phyloP scores from a whole-genome alignment of 1,284 basidiomycete genomes.

The Sanghuangporus weigelae region DNA sequence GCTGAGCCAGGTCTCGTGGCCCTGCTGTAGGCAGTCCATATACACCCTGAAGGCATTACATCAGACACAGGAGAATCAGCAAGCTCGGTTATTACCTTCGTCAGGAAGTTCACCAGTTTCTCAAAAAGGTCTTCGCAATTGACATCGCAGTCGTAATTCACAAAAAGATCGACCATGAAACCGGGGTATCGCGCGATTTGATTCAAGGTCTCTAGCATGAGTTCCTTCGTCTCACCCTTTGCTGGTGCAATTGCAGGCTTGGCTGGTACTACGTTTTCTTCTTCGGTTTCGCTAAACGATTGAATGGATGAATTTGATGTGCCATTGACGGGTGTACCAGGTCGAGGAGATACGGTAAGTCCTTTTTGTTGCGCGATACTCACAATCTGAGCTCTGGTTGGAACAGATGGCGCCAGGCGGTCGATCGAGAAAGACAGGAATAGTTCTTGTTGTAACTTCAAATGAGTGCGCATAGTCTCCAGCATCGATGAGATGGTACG shows the following conservation, averaged over 20 bases:
- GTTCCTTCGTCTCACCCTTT: slow-evolving; percentile 84
- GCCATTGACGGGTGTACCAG: slow-evolving; percentile 47
- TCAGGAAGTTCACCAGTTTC: slow-evolving; percentile 84
- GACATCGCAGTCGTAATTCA: slow-evolving; percentile 96
- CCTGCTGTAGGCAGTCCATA: slow-evolving; percentile 54
- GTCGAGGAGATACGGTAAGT: slow-evolving; percentile 42
- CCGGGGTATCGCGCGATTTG: slow-evolving; percentile 78
- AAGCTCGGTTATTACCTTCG: slow-evolving; percentile 49
- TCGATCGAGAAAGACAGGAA: slow-evolving; percentile 94
- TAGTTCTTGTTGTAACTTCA: slow-evolving; percentile 97
- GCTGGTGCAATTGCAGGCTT: slow-evolving; percentile 66
- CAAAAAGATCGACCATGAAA: slow-evolving; percentile 94
- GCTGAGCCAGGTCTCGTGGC: slow-evolving; percentile 63
- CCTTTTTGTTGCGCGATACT: slow-evolving; percentile 23
- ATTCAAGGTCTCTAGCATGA: slow-evolving; percentile 85
- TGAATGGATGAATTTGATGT: slow-evolving; percentile 39
- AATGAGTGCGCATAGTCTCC: slow-evolving; percentile 79
- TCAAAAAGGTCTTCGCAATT: slow-evolving; percentile 98
- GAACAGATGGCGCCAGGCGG: slow-evolving; percentile 63
- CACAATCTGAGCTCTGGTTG: slow-evolving; percentile 24
- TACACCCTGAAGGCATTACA: slow-evolving; percentile 51
- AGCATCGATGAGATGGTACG: slow-evolving; percentile 87
- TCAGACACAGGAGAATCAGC: background rate
- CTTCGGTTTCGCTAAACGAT: slow-evolving; percentile 43
- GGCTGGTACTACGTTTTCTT: slow-evolving; percentile 47